Base-by-base conservation (phyloP, 257 asterid genomes). In the Avicennia marina region DNA sequence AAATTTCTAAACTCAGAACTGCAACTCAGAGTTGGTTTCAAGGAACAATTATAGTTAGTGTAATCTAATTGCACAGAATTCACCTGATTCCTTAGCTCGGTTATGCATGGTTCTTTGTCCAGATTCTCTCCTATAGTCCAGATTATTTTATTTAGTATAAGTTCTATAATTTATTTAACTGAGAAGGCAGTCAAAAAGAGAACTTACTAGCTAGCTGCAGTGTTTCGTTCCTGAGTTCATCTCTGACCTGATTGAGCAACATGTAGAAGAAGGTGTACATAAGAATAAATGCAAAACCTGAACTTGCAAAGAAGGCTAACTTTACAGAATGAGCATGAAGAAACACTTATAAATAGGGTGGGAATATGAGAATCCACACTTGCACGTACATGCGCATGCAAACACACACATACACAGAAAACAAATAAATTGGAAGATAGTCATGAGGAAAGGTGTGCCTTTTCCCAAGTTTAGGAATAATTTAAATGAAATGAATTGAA, bases 61-160 rank as follows among this genome's bases (percentile, higher is more conserved):
- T 29, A 29, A 7, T 29, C 33, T 29, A 8, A n/a, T n/a, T n/a
- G n/a, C n/a, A n/a, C n/a, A 46, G 7, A 63, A 44, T 22, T 73
- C 40, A 89, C 98, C 95, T 93, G 98, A 78, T 93, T 89, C 83
- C 94, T 79, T 22, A 93, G 83, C 79, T 93, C 99, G 89, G 77
- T 72, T 53, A 93, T 86, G 27, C 78, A 80, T 21, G 96, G 95
- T 52, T 93, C 99, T 66, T 82, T 89, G 32, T 93, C 97, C 69
- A 89, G 82, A 80, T 86, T 93, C 25, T 75, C 87, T 65, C 89
- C 98, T 93, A 78, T 53, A 60, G 52, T 56, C 33, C 6, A 43
- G 25, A 69, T 20, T 7, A 68, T 20, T 47, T 32, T 11, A 21
- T 48, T 55, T 62, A 58, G 58, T 41, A 26, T 18, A 39, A 46